Percentiles rank a stretch among this genome's conserved stretches.
phyloP scores from a whole-genome alignment of 495 filamentous ascomycete species.

The Glarea lozoyensis region DNA sequence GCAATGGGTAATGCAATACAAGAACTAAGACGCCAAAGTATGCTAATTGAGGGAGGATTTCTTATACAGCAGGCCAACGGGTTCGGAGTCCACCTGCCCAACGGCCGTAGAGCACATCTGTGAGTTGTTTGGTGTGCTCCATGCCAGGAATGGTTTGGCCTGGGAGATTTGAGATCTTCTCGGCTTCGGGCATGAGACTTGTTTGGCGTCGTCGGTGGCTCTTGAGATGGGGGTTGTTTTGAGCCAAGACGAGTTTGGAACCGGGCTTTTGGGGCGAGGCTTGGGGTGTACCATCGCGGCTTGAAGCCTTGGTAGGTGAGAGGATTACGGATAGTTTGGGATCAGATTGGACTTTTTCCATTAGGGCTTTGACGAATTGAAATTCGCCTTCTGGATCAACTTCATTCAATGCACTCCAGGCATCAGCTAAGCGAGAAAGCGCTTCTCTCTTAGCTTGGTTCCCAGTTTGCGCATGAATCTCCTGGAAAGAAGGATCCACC shows the following conservation, averaged over 20 bases:
- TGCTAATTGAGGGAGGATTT: neutral
- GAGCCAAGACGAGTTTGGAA: slow-evolving; percentile 62
- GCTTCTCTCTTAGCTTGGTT: slow-evolving; percentile 70
- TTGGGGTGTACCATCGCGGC: slow-evolving; percentile 22
- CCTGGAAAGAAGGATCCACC: slow-evolving; percentile 72
- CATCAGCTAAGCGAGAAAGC: slow-evolving; percentile 68
- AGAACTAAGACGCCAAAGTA: slow-evolving; percentile 10
- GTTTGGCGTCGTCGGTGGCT: slow-evolving; percentile 65
- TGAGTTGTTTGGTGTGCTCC: slow-evolving; percentile 84
- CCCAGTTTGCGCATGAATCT: slow-evolving; percentile 71
- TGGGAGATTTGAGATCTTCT: slow-evolving; percentile 39
- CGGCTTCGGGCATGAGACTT: slow-evolving; percentile 31
- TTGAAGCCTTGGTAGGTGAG: slow-evolving; percentile 27
- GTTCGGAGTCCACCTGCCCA: slow-evolving; percentile 80
- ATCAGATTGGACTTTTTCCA: slow-evolving; percentile 32
- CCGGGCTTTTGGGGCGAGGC: slow-evolving; percentile 17
- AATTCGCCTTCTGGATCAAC: slow-evolving; percentile 88
- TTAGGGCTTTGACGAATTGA: slow-evolving; percentile 55
- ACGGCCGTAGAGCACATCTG: slow-evolving; percentile 80
- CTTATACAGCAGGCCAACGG: slow-evolving; percentile 59
- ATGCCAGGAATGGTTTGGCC: slow-evolving; percentile 55
- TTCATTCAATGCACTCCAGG: slow-evolving; percentile 74
- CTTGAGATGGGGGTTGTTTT: slow-evolving; percentile 79
- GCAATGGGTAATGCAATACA: slow-evolving; percentile 2
- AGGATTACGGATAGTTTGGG: slow-evolving; percentile 41